Evolutionary conservation across 805 yeast genomes (phyloP), one percentile per base, ranked within the genome.

Genomic region (Candida quercuum): DNA sequence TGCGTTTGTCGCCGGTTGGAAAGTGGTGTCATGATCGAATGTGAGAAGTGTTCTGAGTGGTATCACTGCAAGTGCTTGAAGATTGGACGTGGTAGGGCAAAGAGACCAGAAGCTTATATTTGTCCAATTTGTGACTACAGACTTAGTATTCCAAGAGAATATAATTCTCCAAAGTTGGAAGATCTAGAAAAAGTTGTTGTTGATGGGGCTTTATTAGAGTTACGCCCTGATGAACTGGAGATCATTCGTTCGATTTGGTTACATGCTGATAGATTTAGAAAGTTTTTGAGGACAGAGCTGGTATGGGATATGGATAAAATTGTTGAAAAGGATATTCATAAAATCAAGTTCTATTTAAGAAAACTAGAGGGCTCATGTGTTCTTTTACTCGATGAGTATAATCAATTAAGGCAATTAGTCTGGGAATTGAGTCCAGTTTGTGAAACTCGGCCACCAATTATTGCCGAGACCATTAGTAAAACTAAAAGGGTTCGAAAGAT

Each of bases 31-130:
- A 81, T 81, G 85, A 74, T 80, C 32, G 82, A 75, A 41, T 82
- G 89, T 59, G 88, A 81, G 44, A 59, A 56, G 14, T 83, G 91
- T 55, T 65, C 71, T 37, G 86, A 81, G 48, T 81, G 88, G 88
- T 82, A 74, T 50, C 89, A 82, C 52, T 69, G 72, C 32, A 59
- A 57, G 13, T 82, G 89, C 56, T 63, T 81, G 31, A 69, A 69
- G 35, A 51, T 65, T 21, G 63, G 61, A 3, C 45, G 55, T 13
- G 59, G 63, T 44, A 42, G 42, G 27, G 35, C 59, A 17, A 59
- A 58, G 25, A 51, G 47, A 14, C 54, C 51, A 35, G 61, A 60
- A 4, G 56, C 62, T 10, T 79, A 69, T 46, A 56, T 67, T 12
- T 79, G 86, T 58, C 72, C 81, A 1, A 47, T 76, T 18, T 79